Evolutionary conservation across 1,284 basidiomycete species (phyloP), one percentile per base, ranked within the genome.

Genomic region (Amylostereum areolatum): DNA sequence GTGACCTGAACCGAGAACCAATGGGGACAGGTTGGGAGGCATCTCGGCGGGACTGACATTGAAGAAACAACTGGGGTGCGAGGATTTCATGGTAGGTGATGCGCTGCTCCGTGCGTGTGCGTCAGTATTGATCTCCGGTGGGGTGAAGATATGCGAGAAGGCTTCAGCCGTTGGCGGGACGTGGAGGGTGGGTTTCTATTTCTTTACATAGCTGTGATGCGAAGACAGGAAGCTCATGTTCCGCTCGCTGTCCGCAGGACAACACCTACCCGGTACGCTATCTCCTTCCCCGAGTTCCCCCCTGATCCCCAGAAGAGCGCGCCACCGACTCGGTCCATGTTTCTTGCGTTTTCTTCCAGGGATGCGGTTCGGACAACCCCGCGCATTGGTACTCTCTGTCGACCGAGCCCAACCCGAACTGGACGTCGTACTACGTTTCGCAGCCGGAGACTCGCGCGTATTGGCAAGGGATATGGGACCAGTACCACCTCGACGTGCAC

Each of bases 351-450:
- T 28, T 9, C 35, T 25, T 30, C 5, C 33, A 78, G 72, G 76
- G 78, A 11, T 80, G 78, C 52, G 75, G 74, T 7, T 77, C 73
- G 25, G 76, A 81, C 55, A 65, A 78, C 27, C 68, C 74, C 9
- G 75, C 62, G 5, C 78, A 79, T 56, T 78, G 77, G 73, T 80
- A 80, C 57, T 74, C 71, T 41, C 70, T 80, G 42, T 83, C 80
- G 5, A 70, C 71, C 8, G 75, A 78, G 35, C 66, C 72, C 31
- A 80, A 81, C 51, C 74, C 78, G 1, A 54, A 72, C 51, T 81
- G 79, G 79, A 57, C 67, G 25, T 60, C 57, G 10, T 67, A 68
- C 56, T 77, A 66, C 56, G 66, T 71, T 9, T 54, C 55, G 5
- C 78, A 80, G 54, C 70, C 70, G 11, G 77, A 80, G 55, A 68